phyloP scores from a whole-genome alignment of 176 grass and related monocot species.

The Alopecurus myosuroides region DNA sequence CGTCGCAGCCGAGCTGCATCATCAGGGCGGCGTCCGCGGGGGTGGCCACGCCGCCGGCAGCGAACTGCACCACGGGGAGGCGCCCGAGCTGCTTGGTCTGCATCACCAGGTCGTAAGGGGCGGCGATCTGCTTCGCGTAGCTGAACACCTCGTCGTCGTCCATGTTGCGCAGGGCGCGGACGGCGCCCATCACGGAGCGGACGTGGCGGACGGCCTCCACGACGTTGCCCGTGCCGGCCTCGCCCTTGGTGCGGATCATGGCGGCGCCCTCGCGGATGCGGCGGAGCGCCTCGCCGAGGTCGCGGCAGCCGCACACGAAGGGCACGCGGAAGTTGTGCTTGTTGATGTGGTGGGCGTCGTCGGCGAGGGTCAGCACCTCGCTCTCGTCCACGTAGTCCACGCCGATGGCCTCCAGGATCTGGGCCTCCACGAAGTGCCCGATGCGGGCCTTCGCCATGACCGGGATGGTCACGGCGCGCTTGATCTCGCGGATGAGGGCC shows the following conservation, averaged over 20 bases:
- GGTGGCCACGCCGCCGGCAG: slow-evolving; percentile 47
- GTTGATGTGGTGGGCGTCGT: slow-evolving; percentile 77
- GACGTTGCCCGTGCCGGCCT: slow-evolving; percentile 74
- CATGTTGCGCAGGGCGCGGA: slow-evolving; percentile 50
- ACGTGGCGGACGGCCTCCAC: slow-evolving; percentile 69
- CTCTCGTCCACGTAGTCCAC: slow-evolving; percentile 89
- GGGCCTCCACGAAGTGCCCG: slow-evolving; percentile 85
- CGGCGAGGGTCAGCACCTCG: slow-evolving; percentile 77
- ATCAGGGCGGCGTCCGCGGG: slow-evolving; percentile 54
- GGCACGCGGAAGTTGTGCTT: slow-evolving; percentile 79
- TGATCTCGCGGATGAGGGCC: slow-evolving; percentile 77
- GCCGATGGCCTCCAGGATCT: slow-evolving; percentile 67
- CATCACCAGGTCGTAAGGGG: slow-evolving; percentile 58
- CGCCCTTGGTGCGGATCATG: slow-evolving; percentile 89
- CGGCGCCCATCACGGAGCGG: slow-evolving; percentile 49
- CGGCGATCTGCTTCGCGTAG: slow-evolving; percentile 53
- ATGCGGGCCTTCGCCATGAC: slow-evolving; percentile 98
- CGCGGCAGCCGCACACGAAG: slow-evolving; percentile 77
- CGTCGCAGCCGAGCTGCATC: slow-evolving; percentile 47
- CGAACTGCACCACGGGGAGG: slow-evolving; percentile 58
- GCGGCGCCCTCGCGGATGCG: slow-evolving; percentile 73
- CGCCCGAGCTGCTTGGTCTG: slow-evolving; percentile 68
- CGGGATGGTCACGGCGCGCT: slow-evolving; percentile 88
- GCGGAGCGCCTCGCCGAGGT: slow-evolving; percentile 69
- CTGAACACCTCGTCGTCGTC: slow-evolving; percentile 63